Conservation (phyloP, 805 yeast species). For the Candida chilensis region DNA sequence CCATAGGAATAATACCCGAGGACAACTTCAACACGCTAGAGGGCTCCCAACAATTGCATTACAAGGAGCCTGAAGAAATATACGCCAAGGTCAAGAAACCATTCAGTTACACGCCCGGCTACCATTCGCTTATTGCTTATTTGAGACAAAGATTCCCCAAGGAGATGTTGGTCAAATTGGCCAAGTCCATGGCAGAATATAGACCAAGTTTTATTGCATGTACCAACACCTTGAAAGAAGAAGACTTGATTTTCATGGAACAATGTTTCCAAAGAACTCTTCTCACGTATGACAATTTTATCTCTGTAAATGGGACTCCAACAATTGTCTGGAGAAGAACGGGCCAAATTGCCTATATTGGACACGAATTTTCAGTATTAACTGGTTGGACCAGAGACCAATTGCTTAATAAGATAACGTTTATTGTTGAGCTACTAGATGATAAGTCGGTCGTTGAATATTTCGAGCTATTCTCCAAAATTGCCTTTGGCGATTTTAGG, state of each 20-base stretch:
- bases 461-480: constrained; percentile 73
- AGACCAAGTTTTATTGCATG: constrained; percentile 92
- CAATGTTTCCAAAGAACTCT: constrained; percentile 92
- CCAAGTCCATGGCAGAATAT: constrained; percentile 81
- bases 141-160: constrained; percentile 62
- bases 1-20: constrained; percentile 34
- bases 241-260: constrained; percentile 90
- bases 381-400: constrained; percentile 85
- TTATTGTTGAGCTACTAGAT: constrained; percentile 78
- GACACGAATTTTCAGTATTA: constrained; percentile 83
- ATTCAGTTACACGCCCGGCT: constrained; percentile 85
- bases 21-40: constrained; percentile 14
- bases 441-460: constrained; percentile 82
- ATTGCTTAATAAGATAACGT: constrained; percentile 56
- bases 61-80: constrained; percentile 66
- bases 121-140: constrained; percentile 71
- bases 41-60: constrained; percentile 11
- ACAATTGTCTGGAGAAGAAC: constrained; percentile 94
- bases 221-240: constrained; percentile 79
- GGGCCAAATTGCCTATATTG: constrained; percentile 91
- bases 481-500: constrained; percentile 85
- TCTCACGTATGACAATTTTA: constrained; percentile 79
- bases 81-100: constrained; percentile 71
- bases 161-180: constrained; percentile 67
- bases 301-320: constrained; percentile 84